A percentile compares a stretch with the other conserved stretches of the same genome.
Evolutionary conservation across 2,329 filamentous ascomycete species (phyloP).

Genomic region (Trichothecium sympodiale): DNA sequence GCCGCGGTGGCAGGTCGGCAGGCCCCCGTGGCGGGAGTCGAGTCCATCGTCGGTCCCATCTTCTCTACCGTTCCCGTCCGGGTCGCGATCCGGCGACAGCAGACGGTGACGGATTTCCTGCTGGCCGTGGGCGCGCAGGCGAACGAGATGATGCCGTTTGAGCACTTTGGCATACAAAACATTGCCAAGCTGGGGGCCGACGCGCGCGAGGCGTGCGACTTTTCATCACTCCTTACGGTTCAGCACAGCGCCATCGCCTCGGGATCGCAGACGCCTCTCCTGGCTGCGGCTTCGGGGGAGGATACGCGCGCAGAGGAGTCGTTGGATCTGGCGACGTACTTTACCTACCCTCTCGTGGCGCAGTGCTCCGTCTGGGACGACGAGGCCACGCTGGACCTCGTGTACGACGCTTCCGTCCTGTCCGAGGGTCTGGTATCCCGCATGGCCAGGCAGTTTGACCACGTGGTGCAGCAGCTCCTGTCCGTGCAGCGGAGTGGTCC

Average conservation of each 20-base stretch:
- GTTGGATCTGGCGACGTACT: slow-evolving; percentile 1
- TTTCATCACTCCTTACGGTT: slow-evolving; percentile 2
- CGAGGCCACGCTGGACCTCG: slow-evolving; percentile 1
- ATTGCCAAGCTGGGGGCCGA: slow-evolving; percentile 7
- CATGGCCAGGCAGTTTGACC: slow-evolving; percentile 1
- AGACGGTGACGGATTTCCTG: slow-evolving; percentile 5
- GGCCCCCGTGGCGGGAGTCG: slow-evolving; percentile 5
- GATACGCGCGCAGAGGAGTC: background rate
- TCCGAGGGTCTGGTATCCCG: background rate
- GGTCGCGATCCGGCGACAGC: slow-evolving; percentile 2
- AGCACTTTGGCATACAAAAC: slow-evolving; percentile 10
- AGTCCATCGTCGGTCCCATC: slow-evolving; percentile 6
- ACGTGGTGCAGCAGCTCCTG: slow-evolving; percentile 1
- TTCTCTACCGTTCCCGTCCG: slow-evolving; percentile 7
- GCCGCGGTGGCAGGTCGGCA: slow-evolving; percentile 13
- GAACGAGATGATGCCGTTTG: slow-evolving; percentile 8
- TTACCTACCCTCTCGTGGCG: slow-evolving; percentile 5
- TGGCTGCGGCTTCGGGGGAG: too few species aligned
- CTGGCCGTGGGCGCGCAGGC: slow-evolving; percentile 6
- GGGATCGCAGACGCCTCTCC: background rate
- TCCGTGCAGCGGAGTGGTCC: too few species aligned
- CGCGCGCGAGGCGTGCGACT: slow-evolving; percentile 3
- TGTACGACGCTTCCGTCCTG: slow-evolving; percentile 2
- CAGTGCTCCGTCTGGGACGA: slow-evolving; percentile 1
- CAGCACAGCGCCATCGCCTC: slow-evolving; percentile 2